Evolutionary conservation across 1,284 basidiomycete genomes (phyloP).

Genomic region (Xerocomus minutiporus): DNA sequence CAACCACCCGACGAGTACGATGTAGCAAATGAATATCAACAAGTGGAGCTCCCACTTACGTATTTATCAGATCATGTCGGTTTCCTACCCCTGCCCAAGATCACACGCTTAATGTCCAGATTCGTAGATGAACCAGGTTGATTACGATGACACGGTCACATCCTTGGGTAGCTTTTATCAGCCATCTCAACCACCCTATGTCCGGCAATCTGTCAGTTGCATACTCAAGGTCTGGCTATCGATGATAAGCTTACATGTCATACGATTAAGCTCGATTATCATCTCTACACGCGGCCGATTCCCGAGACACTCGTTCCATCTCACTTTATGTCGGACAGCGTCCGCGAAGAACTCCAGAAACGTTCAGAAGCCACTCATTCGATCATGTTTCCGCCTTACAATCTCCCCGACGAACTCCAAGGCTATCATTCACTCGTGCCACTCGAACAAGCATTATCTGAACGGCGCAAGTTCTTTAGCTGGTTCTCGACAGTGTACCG

Average conservation of each 20-base stretch:
- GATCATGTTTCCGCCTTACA: conserved; percentile 42
- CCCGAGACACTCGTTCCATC: conserved; percentile 49
- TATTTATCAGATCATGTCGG: conserved; percentile 21
- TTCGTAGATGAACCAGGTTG: conserved; percentile 21
- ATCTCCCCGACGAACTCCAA: conserved; percentile 83
- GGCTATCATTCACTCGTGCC: conserved; percentile 88
- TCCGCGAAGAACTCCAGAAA: conserved; percentile 77
- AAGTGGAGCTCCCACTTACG: conserved; percentile 14
- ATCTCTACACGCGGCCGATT: conserved; percentile 75
- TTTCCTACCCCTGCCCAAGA: conserved; percentile 1
- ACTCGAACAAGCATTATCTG: conserved; percentile 55
- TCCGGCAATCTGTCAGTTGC: conserved; percentile 63
- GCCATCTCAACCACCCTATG: conserved; percentile 47
- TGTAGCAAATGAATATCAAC: conserved; percentile 24
- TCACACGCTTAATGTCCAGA: neutral
- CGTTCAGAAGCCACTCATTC: conserved; percentile 73
- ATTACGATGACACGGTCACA: conserved; percentile 32
- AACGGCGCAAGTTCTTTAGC: conserved; percentile 67
- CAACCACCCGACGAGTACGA: conserved; percentile 18
- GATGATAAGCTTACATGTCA: conserved; percentile 4
- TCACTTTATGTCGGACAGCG: conserved; percentile 66
- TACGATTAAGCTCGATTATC: conserved; percentile 72
- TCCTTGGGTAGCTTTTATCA: conserved; percentile 50
- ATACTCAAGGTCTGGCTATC: neutral
- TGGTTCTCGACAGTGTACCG: conserved; percentile 83